Percentiles rank a stretch among this genome's conserved stretches.
Evolutionary conservation across 78 protist genomes (phyloP).

Genomic region (Isochrysis galbana): DNA sequence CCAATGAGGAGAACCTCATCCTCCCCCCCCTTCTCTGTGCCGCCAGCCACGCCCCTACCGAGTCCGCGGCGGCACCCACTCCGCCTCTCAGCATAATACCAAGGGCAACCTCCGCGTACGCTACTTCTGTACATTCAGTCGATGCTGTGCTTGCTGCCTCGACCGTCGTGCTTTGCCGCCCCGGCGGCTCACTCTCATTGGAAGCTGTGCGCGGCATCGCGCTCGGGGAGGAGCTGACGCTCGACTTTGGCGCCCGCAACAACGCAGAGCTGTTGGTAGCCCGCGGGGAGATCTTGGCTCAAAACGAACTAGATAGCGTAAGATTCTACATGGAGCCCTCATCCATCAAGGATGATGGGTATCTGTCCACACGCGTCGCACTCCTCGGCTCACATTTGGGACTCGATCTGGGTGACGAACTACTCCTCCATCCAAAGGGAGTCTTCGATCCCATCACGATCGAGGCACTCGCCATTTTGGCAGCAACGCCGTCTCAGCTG

Average conservation of each 20-base stretch:
- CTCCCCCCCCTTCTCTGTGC: neutral
- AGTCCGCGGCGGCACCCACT: neutral
- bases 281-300: neutral
- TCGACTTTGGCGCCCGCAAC: neutral
- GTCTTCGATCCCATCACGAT: neutral
- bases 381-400: neutral
- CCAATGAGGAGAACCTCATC: neutral
- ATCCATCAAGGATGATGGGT: neutral
- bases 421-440: neutral
- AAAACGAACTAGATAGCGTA: neutral
- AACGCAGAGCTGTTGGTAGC: slow-evolving; percentile 5
- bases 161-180: too few species aligned
- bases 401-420: neutral
- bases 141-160: too few species aligned
- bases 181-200: neutral
- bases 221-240: neutral
- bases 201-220: neutral
- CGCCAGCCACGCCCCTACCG: neutral
- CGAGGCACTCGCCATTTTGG: neutral
- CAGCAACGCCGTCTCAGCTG: neutral
- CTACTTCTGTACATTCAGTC: too few species aligned
- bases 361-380: neutral
- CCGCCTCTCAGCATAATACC: too few species aligned
- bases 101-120: too few species aligned
- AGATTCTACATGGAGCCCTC: neutral